Evolutionary conservation across 352 stramenopile genomes (phyloP).

Genomic region (Pythium vanterpoolii): DNA sequence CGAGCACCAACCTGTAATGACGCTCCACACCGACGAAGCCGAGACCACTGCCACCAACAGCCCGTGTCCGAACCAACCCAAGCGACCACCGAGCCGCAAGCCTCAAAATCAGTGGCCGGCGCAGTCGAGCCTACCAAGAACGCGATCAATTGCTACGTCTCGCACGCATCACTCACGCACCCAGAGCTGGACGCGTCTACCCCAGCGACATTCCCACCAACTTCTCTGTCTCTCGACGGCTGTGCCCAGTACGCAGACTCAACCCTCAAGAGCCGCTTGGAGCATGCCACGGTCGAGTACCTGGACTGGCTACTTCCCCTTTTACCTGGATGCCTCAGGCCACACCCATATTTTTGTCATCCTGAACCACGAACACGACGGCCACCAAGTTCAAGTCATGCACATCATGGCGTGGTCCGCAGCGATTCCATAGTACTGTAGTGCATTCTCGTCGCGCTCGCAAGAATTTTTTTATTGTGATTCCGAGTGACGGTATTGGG

Average conservation of each 20-base stretch:
- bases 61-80: background rate
- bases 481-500: slow-evolving; percentile 56
- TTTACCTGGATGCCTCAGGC: background rate
- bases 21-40: background rate
- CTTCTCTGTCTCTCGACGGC: slow-evolving; percentile 25
- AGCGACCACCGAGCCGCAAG: background rate
- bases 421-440: slow-evolving; percentile 52
- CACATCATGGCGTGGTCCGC: slow-evolving; percentile 54
- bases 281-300: slow-evolving; percentile 15
- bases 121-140: slow-evolving; percentile 17
- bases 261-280: slow-evolving; percentile 30
- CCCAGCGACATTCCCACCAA: slow-evolving; percentile 26
- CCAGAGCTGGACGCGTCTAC: slow-evolving; percentile 27
- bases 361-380: background rate
- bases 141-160: slow-evolving; percentile 9
- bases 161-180: slow-evolving; percentile 17
- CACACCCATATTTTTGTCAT: slow-evolving; percentile 22
- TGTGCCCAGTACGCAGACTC: slow-evolving; percentile 27
- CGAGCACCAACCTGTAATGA: background rate
- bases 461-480: slow-evolving; percentile 62
- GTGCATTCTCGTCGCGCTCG: slow-evolving; percentile 54
- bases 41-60: background rate
- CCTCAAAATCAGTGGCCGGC: background rate
- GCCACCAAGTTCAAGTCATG: slow-evolving; percentile 46
- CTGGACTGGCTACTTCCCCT: slow-evolving; percentile 1